Percentiles rank a stretch among this genome's conserved stretches.
phyloP scores from a whole-genome alignment of 2,329 filamentous ascomycete genomes.

The Domatiomyces catenatus region DNA sequence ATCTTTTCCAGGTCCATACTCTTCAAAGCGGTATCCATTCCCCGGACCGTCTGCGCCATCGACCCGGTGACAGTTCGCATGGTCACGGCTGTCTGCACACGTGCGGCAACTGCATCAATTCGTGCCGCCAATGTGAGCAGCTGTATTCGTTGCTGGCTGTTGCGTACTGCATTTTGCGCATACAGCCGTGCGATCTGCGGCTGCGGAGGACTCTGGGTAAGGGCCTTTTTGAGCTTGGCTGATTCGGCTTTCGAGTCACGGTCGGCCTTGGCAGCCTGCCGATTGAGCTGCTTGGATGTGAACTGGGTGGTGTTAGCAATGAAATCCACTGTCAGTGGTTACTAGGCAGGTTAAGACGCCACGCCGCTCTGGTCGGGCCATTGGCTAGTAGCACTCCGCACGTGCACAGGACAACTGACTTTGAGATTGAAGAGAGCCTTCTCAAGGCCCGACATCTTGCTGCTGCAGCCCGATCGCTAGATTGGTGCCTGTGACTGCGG shows the following conservation, averaged over 20 bases:
- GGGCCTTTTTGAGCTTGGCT: slow-evolving; percentile 32
- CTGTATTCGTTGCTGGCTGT: slow-evolving; percentile 31
- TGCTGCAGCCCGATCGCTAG: background rate
- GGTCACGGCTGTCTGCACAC: slow-evolving; percentile 33
- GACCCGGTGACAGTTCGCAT: slow-evolving; percentile 32
- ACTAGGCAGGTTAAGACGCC: background rate
- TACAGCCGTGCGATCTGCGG: slow-evolving; percentile 36
- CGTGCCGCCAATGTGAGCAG: slow-evolving; percentile 31
- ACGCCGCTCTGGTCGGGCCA: no score
- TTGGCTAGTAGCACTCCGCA: no score
- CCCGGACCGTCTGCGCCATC: slow-evolving; percentile 29
- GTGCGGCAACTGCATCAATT: slow-evolving; percentile 35
- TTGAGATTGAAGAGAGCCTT: slow-evolving; percentile 23
- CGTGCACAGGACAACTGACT: slow-evolving; percentile 16
- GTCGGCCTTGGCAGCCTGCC: slow-evolving; percentile 32
- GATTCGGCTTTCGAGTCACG: slow-evolving; percentile 33
- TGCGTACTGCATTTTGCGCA: slow-evolving; percentile 31
- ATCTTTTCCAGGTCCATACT: slow-evolving; percentile 39
- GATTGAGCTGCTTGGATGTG: slow-evolving; percentile 33
- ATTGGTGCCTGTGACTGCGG: no score
- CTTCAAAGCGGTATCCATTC: slow-evolving; percentile 30
- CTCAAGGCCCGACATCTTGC: slow-evolving; percentile 17
- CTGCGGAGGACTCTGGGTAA: slow-evolving; percentile 29
- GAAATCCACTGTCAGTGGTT: background rate
- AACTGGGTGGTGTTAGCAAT: slow-evolving; percentile 20